A percentile compares a stretch with the other conserved stretches of the same genome.
Conservation (phyloP, 495 filamentous ascomycete species). For the Polyplosphaeria fusca region DNA sequence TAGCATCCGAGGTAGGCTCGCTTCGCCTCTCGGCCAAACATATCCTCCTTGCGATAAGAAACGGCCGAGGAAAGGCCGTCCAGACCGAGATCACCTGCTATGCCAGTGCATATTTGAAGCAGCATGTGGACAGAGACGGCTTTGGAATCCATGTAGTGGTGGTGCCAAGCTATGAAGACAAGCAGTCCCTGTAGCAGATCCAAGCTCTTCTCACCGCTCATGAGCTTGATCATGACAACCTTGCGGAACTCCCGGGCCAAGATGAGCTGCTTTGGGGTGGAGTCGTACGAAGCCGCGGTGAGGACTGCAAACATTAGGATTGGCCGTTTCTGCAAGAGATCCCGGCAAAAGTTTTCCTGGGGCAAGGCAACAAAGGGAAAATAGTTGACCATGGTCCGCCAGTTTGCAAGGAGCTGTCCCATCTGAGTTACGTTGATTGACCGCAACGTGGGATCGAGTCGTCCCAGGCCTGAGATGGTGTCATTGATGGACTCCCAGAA, state of each 20-base stretch:
- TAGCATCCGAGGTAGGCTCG: slow-evolving; percentile 30
- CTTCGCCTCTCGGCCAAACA: slow-evolving; percentile 16
- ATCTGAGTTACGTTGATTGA: slow-evolving; percentile 25
- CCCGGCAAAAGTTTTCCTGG: slow-evolving; percentile 3
- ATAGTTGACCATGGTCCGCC: slow-evolving; percentile 17
- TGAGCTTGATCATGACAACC: slow-evolving; percentile 21
- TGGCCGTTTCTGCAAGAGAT: slow-evolving; percentile 19
- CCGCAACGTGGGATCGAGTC: slow-evolving; percentile 19
- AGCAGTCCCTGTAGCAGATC: slow-evolving; percentile 29
- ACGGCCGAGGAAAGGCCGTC: neutral
- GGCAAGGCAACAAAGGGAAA: slow-evolving; percentile 25
- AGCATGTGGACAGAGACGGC: slow-evolving; percentile 26
- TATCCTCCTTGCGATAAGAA: slow-evolving; percentile 2
- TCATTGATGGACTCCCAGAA: slow-evolving; percentile 29
- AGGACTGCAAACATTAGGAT: slow-evolving; percentile 24
- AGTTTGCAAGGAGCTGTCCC: slow-evolving; percentile 16
- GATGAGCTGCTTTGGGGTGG: slow-evolving; percentile 13
- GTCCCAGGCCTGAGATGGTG: slow-evolving; percentile 16
- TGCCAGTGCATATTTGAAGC: slow-evolving; percentile 25
- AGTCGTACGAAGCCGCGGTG: slow-evolving; percentile 22
- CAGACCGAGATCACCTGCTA: slow-evolving; percentile 22
- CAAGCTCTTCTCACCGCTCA: slow-evolving; percentile 29
- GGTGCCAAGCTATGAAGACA: slow-evolving; percentile 29
- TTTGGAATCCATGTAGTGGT: slow-evolving; percentile 27
- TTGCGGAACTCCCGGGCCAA: slow-evolving; percentile 24